Evolutionary conservation across 139 green algal genomes (phyloP).

Genomic region (Volvox reticuliferus): DNA sequence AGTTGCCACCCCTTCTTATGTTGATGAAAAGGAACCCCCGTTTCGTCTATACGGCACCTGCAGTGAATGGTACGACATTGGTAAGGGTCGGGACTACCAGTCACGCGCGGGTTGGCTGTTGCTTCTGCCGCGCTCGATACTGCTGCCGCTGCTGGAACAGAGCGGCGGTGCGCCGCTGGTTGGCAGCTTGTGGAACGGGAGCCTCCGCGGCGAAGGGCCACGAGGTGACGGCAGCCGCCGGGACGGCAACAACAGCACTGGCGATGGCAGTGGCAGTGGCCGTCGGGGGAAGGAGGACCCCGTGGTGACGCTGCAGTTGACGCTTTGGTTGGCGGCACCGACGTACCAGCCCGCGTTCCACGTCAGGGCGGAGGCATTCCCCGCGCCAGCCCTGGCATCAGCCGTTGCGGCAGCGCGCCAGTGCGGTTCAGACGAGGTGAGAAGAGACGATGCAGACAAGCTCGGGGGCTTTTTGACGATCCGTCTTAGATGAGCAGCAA

Average conservation of each 20-base stretch:
- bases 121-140: conserved; percentile 17
- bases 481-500: too few species aligned
- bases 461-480: too few species aligned
- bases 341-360: conserved; percentile 19
- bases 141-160: conserved; percentile 18
- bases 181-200: neutral
- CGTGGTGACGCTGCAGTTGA: neutral
- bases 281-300: neutral
- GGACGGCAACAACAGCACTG: too few species aligned
- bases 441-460: too few species aligned
- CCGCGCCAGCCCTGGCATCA: too few species aligned
- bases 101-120: conserved; percentile 38
- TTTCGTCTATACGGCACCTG: too few species aligned
- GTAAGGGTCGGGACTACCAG: conserved; percentile 22
- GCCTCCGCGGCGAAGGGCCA: neutral
- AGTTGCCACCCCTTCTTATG: too few species aligned
- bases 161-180: neutral
- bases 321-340: conserved; percentile 27
- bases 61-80: conserved; percentile 14
- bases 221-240: neutral
- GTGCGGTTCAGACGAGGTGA: too few species aligned
- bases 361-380: neutral
- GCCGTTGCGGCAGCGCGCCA: too few species aligned
- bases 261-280: neutral
- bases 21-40: too few species aligned